Evolutionary conservation across 140 eudicot genomes (phyloP).

Genomic region (Flaveria floridana): DNA sequence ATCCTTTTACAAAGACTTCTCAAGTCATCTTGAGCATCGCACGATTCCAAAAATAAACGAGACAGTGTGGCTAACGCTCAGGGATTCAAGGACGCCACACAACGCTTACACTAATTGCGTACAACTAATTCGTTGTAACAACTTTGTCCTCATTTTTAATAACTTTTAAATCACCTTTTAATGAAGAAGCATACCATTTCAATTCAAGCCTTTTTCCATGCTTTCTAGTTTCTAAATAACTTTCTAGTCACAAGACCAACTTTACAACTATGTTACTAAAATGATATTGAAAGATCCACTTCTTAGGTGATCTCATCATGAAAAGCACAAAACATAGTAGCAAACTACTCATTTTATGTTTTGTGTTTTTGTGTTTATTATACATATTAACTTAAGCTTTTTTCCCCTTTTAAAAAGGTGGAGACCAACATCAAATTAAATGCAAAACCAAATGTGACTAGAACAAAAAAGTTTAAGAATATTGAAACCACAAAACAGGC

Average conservation of each 20-base stretch:
- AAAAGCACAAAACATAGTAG: background rate
- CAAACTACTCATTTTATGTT: too few relatives aligned
- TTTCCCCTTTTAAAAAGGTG: background rate
- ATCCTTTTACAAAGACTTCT: background rate
- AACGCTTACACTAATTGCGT: background rate
- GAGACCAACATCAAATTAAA: too few relatives aligned
- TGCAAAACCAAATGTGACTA: too few relatives aligned
- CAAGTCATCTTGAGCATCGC: background rate
- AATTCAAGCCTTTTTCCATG: conserved; percentile 13
- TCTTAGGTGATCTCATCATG: conserved; percentile 16
- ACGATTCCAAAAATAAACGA: too few relatives aligned
- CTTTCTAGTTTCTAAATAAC: conserved; percentile 17
- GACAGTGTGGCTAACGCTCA: background rate
- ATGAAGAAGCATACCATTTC: conserved; percentile 14
- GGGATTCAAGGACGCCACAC: background rate
- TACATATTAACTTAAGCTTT: conserved; percentile 2
- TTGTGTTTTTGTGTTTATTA: background rate
- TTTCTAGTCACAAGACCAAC: conserved; percentile 30
- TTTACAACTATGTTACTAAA: background rate
- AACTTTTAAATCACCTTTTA: background rate
- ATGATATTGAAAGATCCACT: background rate
- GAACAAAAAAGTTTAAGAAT: too few relatives aligned
- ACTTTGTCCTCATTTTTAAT: background rate
- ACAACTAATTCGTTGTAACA: background rate
- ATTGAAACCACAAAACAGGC: too few relatives aligned